Evolutionary conservation across 2,329 filamentous ascomycete species (phyloP), one percentile per base, ranked within the genome.

Genomic region (Penicillium sp.): DNA sequence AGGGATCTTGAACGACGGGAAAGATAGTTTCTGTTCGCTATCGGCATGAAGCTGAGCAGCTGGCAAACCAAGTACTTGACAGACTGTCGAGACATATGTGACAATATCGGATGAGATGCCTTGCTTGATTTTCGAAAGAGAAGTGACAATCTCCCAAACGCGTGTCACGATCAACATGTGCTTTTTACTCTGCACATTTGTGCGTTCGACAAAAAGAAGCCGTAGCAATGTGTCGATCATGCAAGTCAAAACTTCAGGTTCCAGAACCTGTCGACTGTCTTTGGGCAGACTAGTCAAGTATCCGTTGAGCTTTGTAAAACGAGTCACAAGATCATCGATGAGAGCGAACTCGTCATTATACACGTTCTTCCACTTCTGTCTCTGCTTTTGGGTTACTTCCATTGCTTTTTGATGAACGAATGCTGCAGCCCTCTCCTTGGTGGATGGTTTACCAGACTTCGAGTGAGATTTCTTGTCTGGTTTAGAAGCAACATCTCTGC

Each of bases 251-350:
- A 81, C 70, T 57, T 82, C 79, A 0, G 75, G 71, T 46, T 76
- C 74, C 33, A 82, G 57, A 69, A 19, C 67, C 67, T 62, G 73
- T 75, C 17, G 57, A 46, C 40, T 57, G 12, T 73, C 63, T 30
- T 72, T 67, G 5, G 75, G 70, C 25, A 82, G 70, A 26, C 70
- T 72, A 8, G 63, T 60, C 5, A 85, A 66, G 58, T 83, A 82
- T 37, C 78, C 77, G 41, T 78, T 73, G 0, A 77, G 74, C 57
- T 79, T 81, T 25, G 75, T 67, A 60, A 82, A 85, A 46, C 80
- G 75, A 28, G 70, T 72, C 4, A 54, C 35, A 26, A 41, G 54
- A 26, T 57, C 50, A 7, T 12, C 14, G 14, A 28, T 50, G n/a
- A 16, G 40, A 11, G 43, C 22, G 44, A 57, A 57, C 12, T 54